Conservation (phyloP, 2,329 filamentous ascomycete species). For the Fusarium nisikadoi region DNA sequence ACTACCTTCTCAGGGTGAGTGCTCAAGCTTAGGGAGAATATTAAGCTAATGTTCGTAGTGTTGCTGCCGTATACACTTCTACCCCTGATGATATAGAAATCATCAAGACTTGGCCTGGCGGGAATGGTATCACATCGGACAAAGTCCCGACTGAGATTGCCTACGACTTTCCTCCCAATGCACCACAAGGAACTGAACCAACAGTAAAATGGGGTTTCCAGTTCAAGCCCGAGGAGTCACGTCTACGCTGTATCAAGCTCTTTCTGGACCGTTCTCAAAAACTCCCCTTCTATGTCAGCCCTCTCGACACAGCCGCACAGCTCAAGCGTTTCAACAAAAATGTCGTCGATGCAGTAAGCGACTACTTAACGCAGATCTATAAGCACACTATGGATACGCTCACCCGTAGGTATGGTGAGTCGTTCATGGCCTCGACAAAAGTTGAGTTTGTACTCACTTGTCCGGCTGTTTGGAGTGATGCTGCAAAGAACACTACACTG, state of each 20-base stretch:
- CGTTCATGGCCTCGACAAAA: constrained; percentile 79
- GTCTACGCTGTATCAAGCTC: constrained; percentile 84
- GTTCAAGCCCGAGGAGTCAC: constrained; percentile 79
- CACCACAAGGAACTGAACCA: constrained; percentile 53
- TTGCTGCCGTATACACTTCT: constrained; percentile 78
- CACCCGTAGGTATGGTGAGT: constrained; percentile 78
- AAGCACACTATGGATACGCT: constrained; percentile 83
- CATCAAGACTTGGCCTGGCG: constrained; percentile 86
- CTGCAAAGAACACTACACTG: constrained; percentile 84
- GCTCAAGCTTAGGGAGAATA: not conserved
- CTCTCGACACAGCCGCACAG: constrained; percentile 79
- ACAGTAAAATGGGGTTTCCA: constrained; percentile 83
- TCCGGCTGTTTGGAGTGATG: constrained; percentile 86
- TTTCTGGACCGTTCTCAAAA: constrained; percentile 85
- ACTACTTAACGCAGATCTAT: constrained; percentile 82
- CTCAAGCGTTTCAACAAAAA: constrained; percentile 80
- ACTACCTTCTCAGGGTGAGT: constrained; percentile 84
- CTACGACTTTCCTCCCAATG: constrained; percentile 57
- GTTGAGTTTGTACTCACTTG: constrained; percentile 85
- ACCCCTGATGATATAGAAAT: constrained; percentile 84
- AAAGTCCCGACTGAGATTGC: constrained; percentile 87
- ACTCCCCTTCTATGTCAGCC: constrained; percentile 82
- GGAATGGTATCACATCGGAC: constrained; percentile 87
- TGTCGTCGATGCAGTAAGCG: constrained; percentile 80
- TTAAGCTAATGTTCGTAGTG: constrained; percentile 47